A percentile compares a stretch with the other conserved stretches of the same genome.
Evolutionary conservation across 108 stramenopile genomes (phyloP).

Genomic region (Cyclostephanos tholiformis): DNA sequence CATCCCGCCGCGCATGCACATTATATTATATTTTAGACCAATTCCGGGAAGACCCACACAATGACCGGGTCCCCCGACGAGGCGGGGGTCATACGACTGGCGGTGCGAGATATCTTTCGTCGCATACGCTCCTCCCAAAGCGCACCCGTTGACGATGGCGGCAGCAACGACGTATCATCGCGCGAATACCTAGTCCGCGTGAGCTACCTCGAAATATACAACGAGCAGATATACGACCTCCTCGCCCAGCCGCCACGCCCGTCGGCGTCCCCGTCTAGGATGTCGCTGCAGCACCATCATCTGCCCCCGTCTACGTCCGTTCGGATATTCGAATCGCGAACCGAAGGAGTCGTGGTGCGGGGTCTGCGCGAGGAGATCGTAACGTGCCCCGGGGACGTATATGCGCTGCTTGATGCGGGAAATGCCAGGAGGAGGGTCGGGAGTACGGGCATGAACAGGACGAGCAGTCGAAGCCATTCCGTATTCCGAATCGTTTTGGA

Average conservation of each 20-base stretch:
- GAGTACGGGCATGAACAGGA: constrained; percentile 92
- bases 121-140: constrained; percentile 46
- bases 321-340: constrained; percentile 71
- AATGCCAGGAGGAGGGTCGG: constrained; percentile 83
- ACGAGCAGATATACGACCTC: constrained; percentile 94
- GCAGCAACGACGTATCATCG: constrained; percentile 16
- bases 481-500: constrained; percentile 91
- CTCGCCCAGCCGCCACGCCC: constrained; percentile 42
- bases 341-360: constrained; percentile 85
- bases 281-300: constrained; percentile 27
- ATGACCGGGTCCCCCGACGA: constrained; percentile 70
- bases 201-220: constrained; percentile 95
- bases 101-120: constrained; percentile 68
- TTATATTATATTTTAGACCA: too few relatives aligned
- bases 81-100: constrained; percentile 70
- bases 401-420: constrained; percentile 72
- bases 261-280: background rate
- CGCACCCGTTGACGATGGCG: constrained; percentile 6
- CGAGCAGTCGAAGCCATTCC: constrained; percentile 87
- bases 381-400: constrained; percentile 83
- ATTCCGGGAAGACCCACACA: constrained; percentile 81
- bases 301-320: constrained; percentile 46
- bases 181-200: constrained; percentile 82
- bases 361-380: constrained; percentile 90
- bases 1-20: too few relatives aligned